Evolutionary conservation across 78 protist species (phyloP), one percentile per base, ranked within the genome.

Genomic region (Guillardia theta): DNA sequence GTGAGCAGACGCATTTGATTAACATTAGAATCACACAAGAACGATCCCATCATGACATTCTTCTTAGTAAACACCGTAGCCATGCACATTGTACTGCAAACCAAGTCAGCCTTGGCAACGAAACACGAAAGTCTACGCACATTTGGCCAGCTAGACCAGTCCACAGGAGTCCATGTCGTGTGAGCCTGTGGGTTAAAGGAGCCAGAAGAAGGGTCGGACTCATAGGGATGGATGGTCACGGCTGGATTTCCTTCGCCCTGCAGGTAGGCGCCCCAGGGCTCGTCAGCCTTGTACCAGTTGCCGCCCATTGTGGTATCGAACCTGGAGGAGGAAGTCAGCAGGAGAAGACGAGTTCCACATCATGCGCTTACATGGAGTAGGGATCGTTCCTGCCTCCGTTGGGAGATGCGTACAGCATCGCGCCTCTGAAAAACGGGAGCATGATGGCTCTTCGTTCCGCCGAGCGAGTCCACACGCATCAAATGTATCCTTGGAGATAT

Each of bases 181-280:
- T 37, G 53, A 36, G 90, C 90, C 90, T 78, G 90, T 30, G 90
- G 90, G 90, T 78, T 78, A 50, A 78, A 78, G 90, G 90, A 78
- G 90, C 90, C 90, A 30, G 90, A 78, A n/a, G 90, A 78, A 36
- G 90, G 90, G 33, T 78, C 90, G 24, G 45, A 43, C 90, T 78
- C 90, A 30, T 78, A 78, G n/a, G 90, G 90, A 50, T 78, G 90
- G 90, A 78, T 78, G 90, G 90, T 78, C n/a, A 78, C 90, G 24
- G 90, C 90, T 22, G 90, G 90, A 50, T 78, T 78, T 45, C 90
- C 90, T 48, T 78, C 90, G 33, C 53, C 44, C 90, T 78, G 90
- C 53, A 78, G 90, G 90, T 78, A 78, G 41, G 90, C 90, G 90
- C 90, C 90, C 90, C 90, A 78, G 53, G 90, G 90, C 90, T 78